Conservation (phyloP, 345 rosid genomes). For the Atalantia buxifolia region DNA sequence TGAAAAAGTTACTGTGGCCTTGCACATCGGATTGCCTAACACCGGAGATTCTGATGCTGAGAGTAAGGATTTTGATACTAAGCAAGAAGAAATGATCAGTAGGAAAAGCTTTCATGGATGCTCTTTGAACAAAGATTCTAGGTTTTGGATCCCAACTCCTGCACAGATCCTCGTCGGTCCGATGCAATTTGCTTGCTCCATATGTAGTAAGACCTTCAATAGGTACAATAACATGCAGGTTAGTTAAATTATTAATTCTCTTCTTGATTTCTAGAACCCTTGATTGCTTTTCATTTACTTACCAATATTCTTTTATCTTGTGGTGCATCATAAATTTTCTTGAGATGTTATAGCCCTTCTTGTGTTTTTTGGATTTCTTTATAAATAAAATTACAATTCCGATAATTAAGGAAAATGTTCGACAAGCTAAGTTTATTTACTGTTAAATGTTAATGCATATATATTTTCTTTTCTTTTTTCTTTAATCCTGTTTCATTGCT, state of each 20-base stretch:
- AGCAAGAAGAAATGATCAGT: constrained; percentile 20
- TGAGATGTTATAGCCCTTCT: neutral
- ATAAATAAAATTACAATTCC: neutral
- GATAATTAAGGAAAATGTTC: neutral
- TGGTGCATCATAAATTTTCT: neutral
- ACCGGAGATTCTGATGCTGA: constrained; percentile 11
- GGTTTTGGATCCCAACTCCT: constrained; percentile 88
- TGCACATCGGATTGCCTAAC: constrained; percentile 72
- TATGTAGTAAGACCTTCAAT: constrained; percentile 78
- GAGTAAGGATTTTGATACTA: constrained; percentile 6
- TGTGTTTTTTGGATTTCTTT: neutral
- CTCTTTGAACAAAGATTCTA: constrained; percentile 37
- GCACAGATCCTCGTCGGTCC: constrained; percentile 82
- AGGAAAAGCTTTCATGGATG: constrained; percentile 29
- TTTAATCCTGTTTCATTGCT: neutral
- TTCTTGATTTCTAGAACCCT: neutral
- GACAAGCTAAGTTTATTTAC: neutral
- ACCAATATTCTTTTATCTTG: neutral
- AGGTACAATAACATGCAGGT: constrained; percentile 95
- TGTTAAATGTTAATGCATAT: neutral
- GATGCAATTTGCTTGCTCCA: constrained; percentile 76
- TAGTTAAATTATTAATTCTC: constrained; percentile 4
- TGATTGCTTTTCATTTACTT: neutral
- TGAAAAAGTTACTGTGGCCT: constrained; percentile 45
- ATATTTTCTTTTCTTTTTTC: neutral